These are phyloP conservation scores for Capronia coronata DNA, from an alignment of 2,329 filamentous ascomycete genomes.

Conservation along the genomic window DNA sequence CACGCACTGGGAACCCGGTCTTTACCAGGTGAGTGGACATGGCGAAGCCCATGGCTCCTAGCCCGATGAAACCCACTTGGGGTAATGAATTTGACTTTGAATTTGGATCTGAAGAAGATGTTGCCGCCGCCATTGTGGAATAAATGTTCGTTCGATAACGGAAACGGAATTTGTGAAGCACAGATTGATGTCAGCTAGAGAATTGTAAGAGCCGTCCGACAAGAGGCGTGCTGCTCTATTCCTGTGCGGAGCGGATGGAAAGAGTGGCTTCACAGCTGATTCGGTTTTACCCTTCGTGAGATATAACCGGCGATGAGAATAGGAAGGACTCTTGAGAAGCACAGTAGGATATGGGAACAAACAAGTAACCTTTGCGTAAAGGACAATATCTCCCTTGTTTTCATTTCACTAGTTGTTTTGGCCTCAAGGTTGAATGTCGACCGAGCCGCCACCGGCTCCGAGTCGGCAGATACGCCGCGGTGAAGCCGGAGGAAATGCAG, in stretches of 20 bases:
- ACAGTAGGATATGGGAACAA: too few species aligned
- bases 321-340: too few species aligned
- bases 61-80: conserved; percentile 61
- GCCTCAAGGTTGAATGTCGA: neutral
- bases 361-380: too few species aligned
- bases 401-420: neutral
- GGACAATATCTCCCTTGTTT: neutral
- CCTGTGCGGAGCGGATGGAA: too few species aligned
- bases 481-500: too few species aligned
- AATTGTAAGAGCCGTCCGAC: too few species aligned
- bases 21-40: conserved; percentile 70
- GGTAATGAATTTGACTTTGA: conserved; percentile 41
- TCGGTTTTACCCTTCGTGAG: too few species aligned
- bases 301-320: too few species aligned
- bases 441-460: neutral
- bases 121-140: conserved; percentile 6
- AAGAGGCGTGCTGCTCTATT: too few species aligned
- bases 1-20: conserved; percentile 59
- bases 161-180: neutral
- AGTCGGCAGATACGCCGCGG: neutral
- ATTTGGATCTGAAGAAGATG: too few species aligned
- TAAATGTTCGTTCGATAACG: neutral
- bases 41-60: conserved; percentile 75
- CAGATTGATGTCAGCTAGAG: too few species aligned
- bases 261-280: too few species aligned